Base-by-base conservation (phyloP, 1,284 basidiomycete genomes). In the Microbotryum silenes-acaulis region DNA sequence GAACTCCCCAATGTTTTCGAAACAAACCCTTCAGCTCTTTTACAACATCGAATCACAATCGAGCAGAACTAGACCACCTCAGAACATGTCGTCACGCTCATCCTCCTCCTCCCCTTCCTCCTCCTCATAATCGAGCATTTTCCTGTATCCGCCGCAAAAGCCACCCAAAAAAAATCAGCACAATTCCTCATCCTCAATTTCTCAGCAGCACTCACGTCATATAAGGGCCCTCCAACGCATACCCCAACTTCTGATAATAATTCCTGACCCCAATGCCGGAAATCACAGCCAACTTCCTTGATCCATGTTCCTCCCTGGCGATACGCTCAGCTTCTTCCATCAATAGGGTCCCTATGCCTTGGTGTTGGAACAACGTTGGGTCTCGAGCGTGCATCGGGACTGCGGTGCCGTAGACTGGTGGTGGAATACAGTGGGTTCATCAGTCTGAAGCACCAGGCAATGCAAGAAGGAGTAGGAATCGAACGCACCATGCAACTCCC, bases 321-420 rank as follows among this genome's bases (percentile, higher is more conserved):
- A 99, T 98, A 66, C 91, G 82, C 77, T 98, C 96, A 1, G 96
- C 96, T 78, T 98, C 94, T 75, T 99, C 96, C 96, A 99, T 99
- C 63, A 99, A 78, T 64, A 98, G 75, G 29, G 92, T 97, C 23
- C 96, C 96, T 74, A 98, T 97, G 10, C 96, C 96, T 82, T 93
- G 90, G 77, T 97, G 92, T 75, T 97, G 92, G 80, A 97, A 97
- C 76, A 70, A 60, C 53, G 92, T 97, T 20, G 96, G 96, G 77
- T 99, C 94, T 55, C 96, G 82, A 57, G 89, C 90, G 76, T 98
- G 96, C 29, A 99, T 90, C 3, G 92, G 92, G 33, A 97, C 92
- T 10, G 96, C 94, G 10, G 92, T 97, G 29, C 96, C 96, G 75
- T 99, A 98, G n/a, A 98, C 94, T 79, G 97, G 52, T 4, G 9